A percentile compares a stretch with the other conserved stretches of the same genome.
phyloP scores from a whole-genome alignment of 2,329 filamentous ascomycete species.

The Thielaviopsis euricoi region DNA sequence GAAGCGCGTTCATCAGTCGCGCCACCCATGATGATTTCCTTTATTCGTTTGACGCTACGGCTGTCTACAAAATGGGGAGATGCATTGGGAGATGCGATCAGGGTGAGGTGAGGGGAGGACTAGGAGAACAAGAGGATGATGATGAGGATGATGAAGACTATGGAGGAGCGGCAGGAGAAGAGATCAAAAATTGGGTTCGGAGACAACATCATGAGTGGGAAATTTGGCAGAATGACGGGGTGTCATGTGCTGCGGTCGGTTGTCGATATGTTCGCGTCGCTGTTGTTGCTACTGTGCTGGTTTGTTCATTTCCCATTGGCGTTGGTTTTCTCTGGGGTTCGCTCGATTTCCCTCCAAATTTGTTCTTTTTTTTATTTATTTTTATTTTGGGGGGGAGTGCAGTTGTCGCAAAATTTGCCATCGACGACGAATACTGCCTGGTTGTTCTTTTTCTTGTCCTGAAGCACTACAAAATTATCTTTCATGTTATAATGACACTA shows the following conservation, averaged over 20 bases:
- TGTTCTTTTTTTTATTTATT: not conserved
- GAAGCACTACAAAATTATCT: not conserved
- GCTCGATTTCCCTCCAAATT: not conserved
- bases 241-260: not conserved
- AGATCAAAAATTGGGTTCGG: not conserved
- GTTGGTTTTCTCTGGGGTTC: not conserved
- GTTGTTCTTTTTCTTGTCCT: not conserved
- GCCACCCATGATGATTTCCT: not conserved
- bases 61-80: not conserved
- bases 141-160: too few relatives aligned
- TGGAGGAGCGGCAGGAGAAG: not conserved
- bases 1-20: slow-evolving; percentile 5
- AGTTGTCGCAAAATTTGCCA: not conserved
- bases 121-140: not conserved
- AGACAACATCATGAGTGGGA: not conserved
- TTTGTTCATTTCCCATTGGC: not conserved
- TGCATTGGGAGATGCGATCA: not conserved
- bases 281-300: not conserved
- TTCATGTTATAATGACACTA: not conserved
- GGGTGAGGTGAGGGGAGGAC: not conserved
- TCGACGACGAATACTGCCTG: not conserved
- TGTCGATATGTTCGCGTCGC: not conserved
- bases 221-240: not conserved
- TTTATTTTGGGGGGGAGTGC: too few relatives aligned
- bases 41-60: not conserved